These are phyloP conservation scores for Solanum etuberosum DNA, from an alignment of 257 asterid species.

Conservation along the genomic window DNA sequence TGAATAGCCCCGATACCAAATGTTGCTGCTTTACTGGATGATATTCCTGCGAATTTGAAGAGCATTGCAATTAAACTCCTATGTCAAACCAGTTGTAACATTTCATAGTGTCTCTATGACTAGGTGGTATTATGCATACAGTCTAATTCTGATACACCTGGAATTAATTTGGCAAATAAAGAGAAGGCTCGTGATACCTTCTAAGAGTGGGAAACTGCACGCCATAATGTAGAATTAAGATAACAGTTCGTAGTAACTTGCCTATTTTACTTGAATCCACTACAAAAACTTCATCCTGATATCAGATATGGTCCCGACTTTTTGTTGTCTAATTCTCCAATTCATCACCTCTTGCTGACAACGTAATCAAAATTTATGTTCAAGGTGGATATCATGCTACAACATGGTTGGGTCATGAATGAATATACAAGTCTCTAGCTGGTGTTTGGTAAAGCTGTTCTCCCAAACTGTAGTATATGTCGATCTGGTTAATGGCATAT, in stretches of 20 bases:
- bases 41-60: conserved; percentile 37
- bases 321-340: background rate
- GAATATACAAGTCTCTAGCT: background rate
- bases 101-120: background rate
- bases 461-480: background rate
- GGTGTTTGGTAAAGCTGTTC: background rate
- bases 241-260: background rate
- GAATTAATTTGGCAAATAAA: background rate
- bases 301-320: background rate
- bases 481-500: background rate
- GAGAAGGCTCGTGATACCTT: background rate
- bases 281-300: background rate
- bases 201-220: background rate
- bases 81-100: background rate
- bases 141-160: background rate
- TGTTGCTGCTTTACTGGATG: conserved; percentile 71
- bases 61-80: background rate
- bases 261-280: background rate
- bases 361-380: background rate
- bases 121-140: background rate
- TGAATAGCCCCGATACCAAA: conserved; percentile 80
- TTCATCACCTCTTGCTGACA: background rate
- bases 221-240: background rate
- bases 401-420: background rate
- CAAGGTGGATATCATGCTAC: background rate